Conservation (phyloP, 148 eudicot species). For the Heliosperma pusillum region DNA sequence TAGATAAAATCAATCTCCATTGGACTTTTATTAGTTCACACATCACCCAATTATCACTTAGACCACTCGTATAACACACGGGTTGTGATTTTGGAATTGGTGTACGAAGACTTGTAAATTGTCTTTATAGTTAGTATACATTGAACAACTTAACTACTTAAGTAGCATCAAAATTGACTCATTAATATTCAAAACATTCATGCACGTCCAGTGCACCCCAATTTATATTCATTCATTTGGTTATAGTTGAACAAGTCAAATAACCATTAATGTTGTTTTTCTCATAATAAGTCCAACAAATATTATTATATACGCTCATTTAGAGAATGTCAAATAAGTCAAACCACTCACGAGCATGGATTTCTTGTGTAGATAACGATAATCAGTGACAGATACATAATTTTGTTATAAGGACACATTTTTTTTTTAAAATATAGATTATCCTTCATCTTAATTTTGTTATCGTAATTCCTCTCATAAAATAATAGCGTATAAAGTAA, state of each 20-base stretch:
- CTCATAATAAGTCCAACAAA: too few relatives aligned
- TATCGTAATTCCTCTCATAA: too few relatives aligned
- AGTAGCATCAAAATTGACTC: conserved; percentile 10
- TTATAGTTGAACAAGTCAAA: conserved; percentile 5
- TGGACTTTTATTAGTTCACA: not conserved
- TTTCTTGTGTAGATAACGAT: too few relatives aligned
- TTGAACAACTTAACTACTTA: conserved; percentile 1
- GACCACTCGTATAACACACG: not conserved
- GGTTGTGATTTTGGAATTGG: not conserved
- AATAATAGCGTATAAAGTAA: too few relatives aligned
- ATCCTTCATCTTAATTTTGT: too few relatives aligned
- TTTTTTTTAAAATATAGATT: too few relatives aligned
- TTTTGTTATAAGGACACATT: too few relatives aligned
- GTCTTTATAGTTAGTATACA: too few relatives aligned
- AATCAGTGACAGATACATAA: too few relatives aligned
- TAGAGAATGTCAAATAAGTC: too few relatives aligned
- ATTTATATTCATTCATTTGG: not conserved
- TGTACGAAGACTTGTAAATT: not conserved
- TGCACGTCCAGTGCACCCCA: not conserved
- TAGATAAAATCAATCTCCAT: not conserved
- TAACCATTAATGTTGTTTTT: not conserved
- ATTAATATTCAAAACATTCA: not conserved
- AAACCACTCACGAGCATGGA: too few relatives aligned
- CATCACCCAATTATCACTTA: not conserved
- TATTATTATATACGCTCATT: too few relatives aligned